Base-by-base conservation (phyloP, 2,329 filamentous ascomycete species). In the Verticillium klebahnii region DNA sequence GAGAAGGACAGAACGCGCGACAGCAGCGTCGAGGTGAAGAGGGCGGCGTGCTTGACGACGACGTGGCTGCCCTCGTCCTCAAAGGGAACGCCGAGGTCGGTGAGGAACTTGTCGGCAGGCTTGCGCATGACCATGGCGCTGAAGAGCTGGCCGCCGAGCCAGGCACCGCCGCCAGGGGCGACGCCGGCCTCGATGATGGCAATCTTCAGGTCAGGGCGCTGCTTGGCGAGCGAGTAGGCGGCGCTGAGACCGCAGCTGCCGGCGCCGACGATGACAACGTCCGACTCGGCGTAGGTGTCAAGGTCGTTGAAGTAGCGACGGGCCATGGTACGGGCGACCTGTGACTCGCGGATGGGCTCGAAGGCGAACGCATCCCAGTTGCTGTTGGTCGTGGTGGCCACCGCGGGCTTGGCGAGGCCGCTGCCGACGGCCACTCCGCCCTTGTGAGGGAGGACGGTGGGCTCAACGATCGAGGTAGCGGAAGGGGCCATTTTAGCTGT, bases 111-210 rank as follows among this genome's bases (percentile, higher is more conserved):
- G 72, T 97, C 90, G 60, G 93, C 93, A 14, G 93, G 92, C 82
- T 95, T 96, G 70, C 93, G 90, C 89, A 97, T 93, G 57, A 97
- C 85, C 93, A 97, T 97, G 72, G 93, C 93, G 64, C 88, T 91
- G 86, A 97, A 97, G 62, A 97, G 90, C 81, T 97, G 93, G 19
- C 93, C 93, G 62, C 93, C 93, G 56, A 97, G 87, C 93, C 93
- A 97, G 64, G 92, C 93, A 70, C 93, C 93, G 66, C 93, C 93
- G 64, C 91, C 91, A 59, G 93, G 93, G 59, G 91, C 89, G 56
- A 97, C 93, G 57, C 89, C 89, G 52, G 93, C 91, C 80, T 97
- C 93, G 69, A 97, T 85, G 72, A 97, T 90, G 73, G 92, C 91
- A 74, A 97, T 96, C 82, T 92, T 93, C 70, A 97, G 84, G 78